Conservation (phyloP, 352 stramenopile genomes). For the Globisporangium takayamanum region DNA sequence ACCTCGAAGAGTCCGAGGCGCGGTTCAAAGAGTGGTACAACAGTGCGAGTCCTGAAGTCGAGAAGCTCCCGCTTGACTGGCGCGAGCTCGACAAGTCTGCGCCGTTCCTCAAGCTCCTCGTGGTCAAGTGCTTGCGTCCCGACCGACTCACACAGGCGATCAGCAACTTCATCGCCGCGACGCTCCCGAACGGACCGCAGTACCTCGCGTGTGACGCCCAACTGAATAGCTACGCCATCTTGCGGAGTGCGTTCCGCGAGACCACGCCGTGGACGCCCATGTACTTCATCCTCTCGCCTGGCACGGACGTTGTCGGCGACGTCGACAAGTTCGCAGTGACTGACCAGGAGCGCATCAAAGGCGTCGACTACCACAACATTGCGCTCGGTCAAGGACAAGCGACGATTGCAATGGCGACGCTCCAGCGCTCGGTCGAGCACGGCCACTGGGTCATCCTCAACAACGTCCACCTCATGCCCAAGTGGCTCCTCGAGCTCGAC, state of each 20-base stretch:
- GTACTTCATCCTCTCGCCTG: constrained; percentile 96
- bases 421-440: constrained; percentile 84
- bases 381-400: constrained; percentile 93
- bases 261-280: constrained; percentile 94
- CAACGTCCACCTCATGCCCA: constrained; percentile 94
- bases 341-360: constrained; percentile 90
- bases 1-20: constrained; percentile 86
- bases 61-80: constrained; percentile 90
- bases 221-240: constrained; percentile 92
- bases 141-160: constrained; percentile 92
- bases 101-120: constrained; percentile 91
- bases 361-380: constrained; percentile 95
- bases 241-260: constrained; percentile 92
- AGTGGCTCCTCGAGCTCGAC: constrained; percentile 91
- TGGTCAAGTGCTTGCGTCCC: constrained; percentile 91
- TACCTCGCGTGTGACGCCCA: constrained; percentile 86
- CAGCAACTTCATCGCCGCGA: constrained; percentile 88
- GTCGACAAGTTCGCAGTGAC: constrained; percentile 92
- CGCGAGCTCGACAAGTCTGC: constrained; percentile 86
- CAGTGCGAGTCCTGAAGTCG: constrained; percentile 65
- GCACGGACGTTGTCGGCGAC: constrained; percentile 95
- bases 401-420: constrained; percentile 82
- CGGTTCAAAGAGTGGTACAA: constrained; percentile 93
- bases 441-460: constrained; percentile 94
- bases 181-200: constrained; percentile 66